Percentiles rank a stretch among this genome's conserved stretches.
Conservation (phyloP, 192 early-diverging fungal genomes). For the Gigaspora rosea region DNA sequence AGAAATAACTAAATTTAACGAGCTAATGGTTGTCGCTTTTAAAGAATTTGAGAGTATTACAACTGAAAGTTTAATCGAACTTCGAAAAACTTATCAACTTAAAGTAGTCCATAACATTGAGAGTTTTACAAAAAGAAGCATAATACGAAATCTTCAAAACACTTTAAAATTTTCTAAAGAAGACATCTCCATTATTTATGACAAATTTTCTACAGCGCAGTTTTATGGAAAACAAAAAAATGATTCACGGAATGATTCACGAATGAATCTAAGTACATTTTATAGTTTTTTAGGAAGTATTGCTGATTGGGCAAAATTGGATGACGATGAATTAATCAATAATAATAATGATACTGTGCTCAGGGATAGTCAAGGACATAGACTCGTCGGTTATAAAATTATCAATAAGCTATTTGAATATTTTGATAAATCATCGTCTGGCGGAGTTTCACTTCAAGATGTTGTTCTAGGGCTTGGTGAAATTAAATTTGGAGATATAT, state of each 20-base stretch:
- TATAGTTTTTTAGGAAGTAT: constrained; percentile 73
- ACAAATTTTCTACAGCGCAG: constrained; percentile 81
- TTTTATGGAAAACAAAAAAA: constrained; percentile 58
- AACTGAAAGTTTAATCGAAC: constrained; percentile 69
- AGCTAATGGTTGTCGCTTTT: constrained; percentile 89
- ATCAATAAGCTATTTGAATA: constrained; percentile 48
- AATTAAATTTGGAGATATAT: constrained; percentile 75
- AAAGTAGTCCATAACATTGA: constrained; percentile 90
- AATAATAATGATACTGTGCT: constrained; percentile 35
- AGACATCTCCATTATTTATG: constrained; percentile 85
- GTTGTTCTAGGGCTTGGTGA: constrained; percentile 77
- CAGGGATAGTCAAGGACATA: constrained; percentile 35
- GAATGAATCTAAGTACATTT: constrained; percentile 71
- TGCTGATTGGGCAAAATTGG: constrained; percentile 63
- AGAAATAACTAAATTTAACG: constrained; percentile 80
- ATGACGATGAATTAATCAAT: constrained; percentile 38
- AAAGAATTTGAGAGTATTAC: constrained; percentile 87
- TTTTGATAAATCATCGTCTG: constrained; percentile 56
- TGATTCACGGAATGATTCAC: constrained; percentile 44
- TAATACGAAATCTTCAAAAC: constrained; percentile 78
- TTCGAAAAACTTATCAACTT: constrained; percentile 83
- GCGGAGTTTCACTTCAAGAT: constrained; percentile 73
- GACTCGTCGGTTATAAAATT: constrained; percentile 42
- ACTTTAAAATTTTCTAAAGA: constrained; percentile 81
- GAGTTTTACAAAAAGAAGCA: constrained; percentile 87